Evolutionary conservation across 2,329 filamentous ascomycete genomes (phyloP).

Genomic region (Sarocladium brachiariae): DNA sequence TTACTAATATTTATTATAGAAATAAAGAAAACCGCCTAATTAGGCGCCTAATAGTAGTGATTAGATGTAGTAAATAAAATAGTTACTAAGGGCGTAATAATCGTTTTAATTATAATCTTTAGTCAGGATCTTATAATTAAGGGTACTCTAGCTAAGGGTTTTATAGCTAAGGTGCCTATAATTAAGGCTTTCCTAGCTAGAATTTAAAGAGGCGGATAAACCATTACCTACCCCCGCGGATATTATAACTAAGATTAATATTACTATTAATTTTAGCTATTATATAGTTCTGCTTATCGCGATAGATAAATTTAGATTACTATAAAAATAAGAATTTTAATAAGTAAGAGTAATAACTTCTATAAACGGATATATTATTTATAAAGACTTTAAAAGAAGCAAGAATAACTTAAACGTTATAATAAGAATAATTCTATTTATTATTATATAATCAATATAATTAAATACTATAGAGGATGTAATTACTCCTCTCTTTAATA

Average conservation of each 20-base stretch:
- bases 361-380: not conserved
- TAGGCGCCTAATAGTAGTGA: not conserved
- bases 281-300: not conserved
- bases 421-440: not conserved
- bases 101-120: not conserved
- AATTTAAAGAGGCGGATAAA: not conserved
- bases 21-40: not conserved
- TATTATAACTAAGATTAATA: not conserved
- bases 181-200: not conserved
- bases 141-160: no score
- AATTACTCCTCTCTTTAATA: not conserved
- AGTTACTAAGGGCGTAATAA: not conserved
- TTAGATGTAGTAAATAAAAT: not conserved
- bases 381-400: not conserved
- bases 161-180: no score
- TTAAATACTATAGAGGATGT: not conserved
- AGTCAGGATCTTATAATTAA: no score
- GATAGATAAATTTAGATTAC: not conserved
- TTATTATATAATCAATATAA: not conserved
- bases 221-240: not conserved
- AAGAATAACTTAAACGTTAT: not conserved
- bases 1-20: not conserved
- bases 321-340: not conserved
- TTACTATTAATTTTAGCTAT: not conserved
- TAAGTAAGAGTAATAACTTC: not conserved